phyloP scores from a whole-genome alignment of 805 yeast genomes.

The Clavispora santaluciae region DNA sequence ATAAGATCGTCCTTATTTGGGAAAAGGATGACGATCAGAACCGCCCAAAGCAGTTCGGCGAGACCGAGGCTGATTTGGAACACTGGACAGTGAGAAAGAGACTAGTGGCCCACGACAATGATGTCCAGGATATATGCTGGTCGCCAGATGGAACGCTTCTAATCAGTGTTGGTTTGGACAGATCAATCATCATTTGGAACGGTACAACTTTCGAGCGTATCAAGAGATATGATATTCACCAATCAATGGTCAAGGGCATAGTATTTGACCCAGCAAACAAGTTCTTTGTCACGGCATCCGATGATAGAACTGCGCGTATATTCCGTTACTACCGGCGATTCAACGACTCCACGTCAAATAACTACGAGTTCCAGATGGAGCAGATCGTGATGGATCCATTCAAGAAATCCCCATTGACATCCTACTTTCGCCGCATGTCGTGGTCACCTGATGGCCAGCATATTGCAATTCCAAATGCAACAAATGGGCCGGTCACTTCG shows the following conservation, averaged over 20 bases:
- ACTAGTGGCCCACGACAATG: constrained; percentile 95
- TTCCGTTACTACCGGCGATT: constrained; percentile 71
- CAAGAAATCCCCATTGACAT: constrained; percentile 81
- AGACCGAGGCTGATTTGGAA: constrained; percentile 67
- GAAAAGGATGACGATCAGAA: constrained; percentile 73
- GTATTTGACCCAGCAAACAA: constrained; percentile 98
- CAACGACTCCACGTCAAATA: constrained; percentile 46
- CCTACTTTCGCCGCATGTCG: constrained; percentile 80
- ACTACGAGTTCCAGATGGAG: constrained; percentile 81
- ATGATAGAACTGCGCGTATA: constrained; percentile 85
- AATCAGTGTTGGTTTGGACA: constrained; percentile 91
- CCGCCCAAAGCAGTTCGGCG: constrained; percentile 63
- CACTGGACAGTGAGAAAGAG: constrained; percentile 94
- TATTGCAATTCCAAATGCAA: constrained; percentile 81
- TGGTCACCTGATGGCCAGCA: constrained; percentile 92
- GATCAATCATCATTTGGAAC: constrained; percentile 90
- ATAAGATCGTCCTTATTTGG: constrained; percentile 87
- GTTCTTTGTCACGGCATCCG: constrained; percentile 95
- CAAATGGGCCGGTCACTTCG: constrained; percentile 75
- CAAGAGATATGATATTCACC: constrained; percentile 87
- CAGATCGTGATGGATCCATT: constrained; percentile 81
- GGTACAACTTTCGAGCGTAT: constrained; percentile 88
- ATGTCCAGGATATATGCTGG: constrained; percentile 97
- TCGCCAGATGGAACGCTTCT: constrained; percentile 88
- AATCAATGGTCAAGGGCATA: constrained; percentile 92